These are phyloP conservation scores for Fusarium mangiferae DNA, from an alignment of 2,329 filamentous ascomycete species.

Conservation along the genomic window DNA sequence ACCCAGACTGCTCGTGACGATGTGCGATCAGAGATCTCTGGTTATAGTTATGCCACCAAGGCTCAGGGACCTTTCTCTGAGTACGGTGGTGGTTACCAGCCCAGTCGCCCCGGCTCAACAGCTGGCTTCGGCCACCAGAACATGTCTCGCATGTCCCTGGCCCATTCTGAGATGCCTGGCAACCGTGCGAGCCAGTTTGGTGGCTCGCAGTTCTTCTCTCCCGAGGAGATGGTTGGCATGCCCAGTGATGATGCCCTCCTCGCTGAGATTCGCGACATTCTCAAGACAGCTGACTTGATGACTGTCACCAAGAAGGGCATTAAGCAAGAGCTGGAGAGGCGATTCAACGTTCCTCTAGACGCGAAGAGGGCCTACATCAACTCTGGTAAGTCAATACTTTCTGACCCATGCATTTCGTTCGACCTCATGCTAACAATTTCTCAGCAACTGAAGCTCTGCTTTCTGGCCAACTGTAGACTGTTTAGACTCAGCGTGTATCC, in stretches of 20 bases:
- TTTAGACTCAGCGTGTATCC: slow-evolving; percentile 15
- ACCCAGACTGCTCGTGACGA: slow-evolving; percentile 87
- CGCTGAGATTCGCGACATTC: slow-evolving; percentile 92
- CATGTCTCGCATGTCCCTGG: slow-evolving; percentile 81
- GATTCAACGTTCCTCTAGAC: slow-evolving; percentile 89
- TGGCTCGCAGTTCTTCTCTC: slow-evolving; percentile 67
- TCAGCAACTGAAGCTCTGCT: slow-evolving; percentile 81
- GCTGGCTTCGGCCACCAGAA: slow-evolving; percentile 57
- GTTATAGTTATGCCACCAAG: slow-evolving; percentile 93
- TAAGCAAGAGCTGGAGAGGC: slow-evolving; percentile 89
- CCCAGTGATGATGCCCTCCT: slow-evolving; percentile 91
- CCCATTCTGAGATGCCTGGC: slow-evolving; percentile 72
- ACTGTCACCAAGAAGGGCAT: slow-evolving; percentile 98
- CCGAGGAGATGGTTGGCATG: slow-evolving; percentile 77
- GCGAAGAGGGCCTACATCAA: slow-evolving; percentile 93
- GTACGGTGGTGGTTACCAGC: slow-evolving; percentile 74
- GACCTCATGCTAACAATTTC: slow-evolving; percentile 27
- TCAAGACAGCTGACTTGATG: slow-evolving; percentile 94
- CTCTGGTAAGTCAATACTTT: slow-evolving; percentile 69
- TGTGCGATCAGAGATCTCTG: slow-evolving; percentile 86
- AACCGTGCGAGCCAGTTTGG: slow-evolving; percentile 71
- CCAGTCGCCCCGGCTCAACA: slow-evolving; percentile 67
- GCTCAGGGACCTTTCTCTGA: slow-evolving; percentile 73
- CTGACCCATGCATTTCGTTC: background rate
- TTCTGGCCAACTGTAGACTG: slow-evolving; percentile 75